A percentile compares a stretch with the other conserved stretches of the same genome.
Conservation (phyloP, 306 rosid genomes). For the Castanopsis chinensis region DNA sequence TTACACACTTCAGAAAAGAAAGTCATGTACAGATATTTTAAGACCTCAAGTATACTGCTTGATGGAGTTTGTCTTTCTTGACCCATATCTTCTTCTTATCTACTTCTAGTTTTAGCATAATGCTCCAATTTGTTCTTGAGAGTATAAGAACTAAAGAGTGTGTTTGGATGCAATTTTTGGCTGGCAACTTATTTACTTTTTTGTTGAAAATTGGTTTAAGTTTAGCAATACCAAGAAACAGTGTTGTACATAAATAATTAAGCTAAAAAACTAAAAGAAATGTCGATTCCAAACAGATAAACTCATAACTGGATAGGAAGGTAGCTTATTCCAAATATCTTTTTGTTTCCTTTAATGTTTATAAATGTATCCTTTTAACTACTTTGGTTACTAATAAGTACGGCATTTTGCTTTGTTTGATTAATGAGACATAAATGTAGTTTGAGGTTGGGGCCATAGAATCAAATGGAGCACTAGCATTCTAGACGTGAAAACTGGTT, state of each 20-base stretch:
- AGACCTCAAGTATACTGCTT: conserved; percentile 86
- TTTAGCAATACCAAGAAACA: no score
- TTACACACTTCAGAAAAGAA: conserved; percentile 66
- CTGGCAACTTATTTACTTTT: no score
- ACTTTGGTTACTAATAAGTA: no score
- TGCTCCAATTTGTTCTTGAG: neutral
- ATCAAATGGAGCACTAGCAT: neutral
- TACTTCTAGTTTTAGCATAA: neutral
- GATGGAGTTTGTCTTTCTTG: conserved; percentile 57
- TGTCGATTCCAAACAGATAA: neutral
- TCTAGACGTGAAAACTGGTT: conserved; percentile 1
- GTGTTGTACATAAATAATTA: no score
- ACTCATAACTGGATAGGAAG: neutral
- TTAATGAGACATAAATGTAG: neutral
- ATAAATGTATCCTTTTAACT: neutral
- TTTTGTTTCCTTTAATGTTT: neutral
- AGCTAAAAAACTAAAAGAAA: no score
- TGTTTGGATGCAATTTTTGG: no score
- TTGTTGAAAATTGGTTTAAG: no score
- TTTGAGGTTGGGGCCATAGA: neutral
- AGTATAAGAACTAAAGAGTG: neutral
- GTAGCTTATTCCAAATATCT: neutral
- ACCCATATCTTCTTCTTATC: neutral
- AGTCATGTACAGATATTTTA: conserved; percentile 85
- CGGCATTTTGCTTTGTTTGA: neutral